A percentile compares a stretch with the other conserved stretches of the same genome.
Evolutionary conservation across 352 stramenopile species (phyloP).

Genomic region (Phytopythium boreale): DNA sequence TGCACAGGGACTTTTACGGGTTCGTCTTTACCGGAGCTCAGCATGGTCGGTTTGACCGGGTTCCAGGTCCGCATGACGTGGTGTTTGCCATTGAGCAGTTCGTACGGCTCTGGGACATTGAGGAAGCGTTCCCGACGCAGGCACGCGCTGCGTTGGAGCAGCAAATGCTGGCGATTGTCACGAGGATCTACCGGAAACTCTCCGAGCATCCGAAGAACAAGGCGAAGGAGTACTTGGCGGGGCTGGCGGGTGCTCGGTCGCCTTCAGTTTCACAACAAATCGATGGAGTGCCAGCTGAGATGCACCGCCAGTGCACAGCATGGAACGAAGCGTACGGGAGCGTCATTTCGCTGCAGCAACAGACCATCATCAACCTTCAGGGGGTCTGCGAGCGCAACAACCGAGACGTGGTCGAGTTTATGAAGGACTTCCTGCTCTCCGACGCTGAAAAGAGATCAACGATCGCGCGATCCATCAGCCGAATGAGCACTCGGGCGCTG

Average conservation of each 20-base stretch:
- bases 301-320: conserved; percentile 26
- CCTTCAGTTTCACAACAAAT: conserved; percentile 10
- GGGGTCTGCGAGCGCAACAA: conserved; percentile 50
- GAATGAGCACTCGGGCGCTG: background rate
- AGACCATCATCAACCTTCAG: conserved; percentile 60
- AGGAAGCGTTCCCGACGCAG: conserved; percentile 26
- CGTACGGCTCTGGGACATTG: conserved; percentile 43
- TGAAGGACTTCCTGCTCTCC: conserved; percentile 53
- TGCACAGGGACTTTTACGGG: conserved; percentile 64
- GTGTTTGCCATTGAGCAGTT: conserved; percentile 39
- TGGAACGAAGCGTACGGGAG: conserved; percentile 80
- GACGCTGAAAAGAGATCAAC: conserved; percentile 17
- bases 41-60: conserved; percentile 42
- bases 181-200: conserved; percentile 52
- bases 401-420: conserved; percentile 35
- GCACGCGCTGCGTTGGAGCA: conserved; percentile 40
- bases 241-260: conserved; percentile 35
- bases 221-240: conserved; percentile 67
- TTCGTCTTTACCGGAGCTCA: conserved; percentile 35
- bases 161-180: conserved; percentile 67
- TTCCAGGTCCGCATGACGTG: conserved; percentile 44
- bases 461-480: background rate
- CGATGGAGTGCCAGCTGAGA: conserved; percentile 19
- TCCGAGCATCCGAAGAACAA: conserved; percentile 54
- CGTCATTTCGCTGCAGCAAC: conserved; percentile 74